Conservation (phyloP, 768 basidiomycete species). For the Mycena albidolilacea region DNA sequence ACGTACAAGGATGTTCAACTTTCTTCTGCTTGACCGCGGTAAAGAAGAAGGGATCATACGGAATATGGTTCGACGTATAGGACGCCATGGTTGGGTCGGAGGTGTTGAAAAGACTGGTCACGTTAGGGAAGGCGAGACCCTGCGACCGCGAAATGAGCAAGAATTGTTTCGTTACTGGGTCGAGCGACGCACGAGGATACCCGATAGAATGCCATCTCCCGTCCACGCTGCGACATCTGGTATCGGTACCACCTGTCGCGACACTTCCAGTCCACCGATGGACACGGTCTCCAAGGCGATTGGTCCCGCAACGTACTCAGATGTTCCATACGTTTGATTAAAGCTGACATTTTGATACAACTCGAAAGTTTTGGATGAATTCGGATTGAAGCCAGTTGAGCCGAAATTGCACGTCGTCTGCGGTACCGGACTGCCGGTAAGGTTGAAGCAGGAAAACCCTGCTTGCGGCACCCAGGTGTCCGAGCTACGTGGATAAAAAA, state of each 20-base stretch:
- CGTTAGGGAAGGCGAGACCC: conserved; percentile 39
- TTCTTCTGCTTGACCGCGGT: conserved; percentile 40
- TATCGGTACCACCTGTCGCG: conserved; percentile 34
- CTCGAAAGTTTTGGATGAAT: conserved; percentile 37
- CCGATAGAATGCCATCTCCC: conserved; percentile 12
- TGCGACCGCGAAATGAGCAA: background rate
- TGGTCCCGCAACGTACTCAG: conserved; percentile 36
- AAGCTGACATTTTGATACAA: conserved; percentile 34
- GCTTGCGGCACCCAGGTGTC: conserved; percentile 40
- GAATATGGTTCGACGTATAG: conserved; percentile 13
- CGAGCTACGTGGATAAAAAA: conserved; percentile 20
- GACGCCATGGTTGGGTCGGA: conserved; percentile 36
- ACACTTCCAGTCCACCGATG: conserved; percentile 37
- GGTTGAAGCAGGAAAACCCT: conserved; percentile 41
- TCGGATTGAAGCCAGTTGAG: conserved; percentile 34
- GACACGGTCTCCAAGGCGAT: conserved; percentile 41
- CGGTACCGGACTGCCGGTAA: conserved; percentile 26
- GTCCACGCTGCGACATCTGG: conserved; percentile 25
- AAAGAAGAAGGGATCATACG: conserved; percentile 42
- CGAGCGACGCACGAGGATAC: conserved; percentile 16
- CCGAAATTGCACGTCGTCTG: conserved; percentile 39
- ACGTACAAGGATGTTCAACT: conserved; percentile 39
- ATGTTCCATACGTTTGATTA: conserved; percentile 37
- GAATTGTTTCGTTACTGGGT: background rate
- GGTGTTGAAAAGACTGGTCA: conserved; percentile 39